phyloP scores from a whole-genome alignment of 2,329 filamentous ascomycete genomes.

The Ophiostoma populinum region DNA sequence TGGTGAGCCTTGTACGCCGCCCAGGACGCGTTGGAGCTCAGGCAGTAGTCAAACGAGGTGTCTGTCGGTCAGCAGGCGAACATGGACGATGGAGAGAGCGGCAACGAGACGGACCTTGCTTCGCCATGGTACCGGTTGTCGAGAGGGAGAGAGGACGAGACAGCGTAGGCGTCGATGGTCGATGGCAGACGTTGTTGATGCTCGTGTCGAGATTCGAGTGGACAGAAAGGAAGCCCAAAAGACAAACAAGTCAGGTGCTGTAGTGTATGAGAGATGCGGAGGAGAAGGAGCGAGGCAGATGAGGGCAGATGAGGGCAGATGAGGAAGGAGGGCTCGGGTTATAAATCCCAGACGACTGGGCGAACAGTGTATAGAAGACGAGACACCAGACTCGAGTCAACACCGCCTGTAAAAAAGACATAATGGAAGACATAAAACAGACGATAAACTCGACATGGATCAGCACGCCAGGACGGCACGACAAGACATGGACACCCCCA shows the following conservation, averaged over 20 bases:
- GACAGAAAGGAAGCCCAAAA: no score
- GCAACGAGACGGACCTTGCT: constrained; percentile 1
- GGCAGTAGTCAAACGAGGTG: constrained; percentile 43
- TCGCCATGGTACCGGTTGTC: constrained; percentile 4
- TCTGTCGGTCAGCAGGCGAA: constrained; percentile 16
- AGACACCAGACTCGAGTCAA: no score
- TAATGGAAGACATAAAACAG: no score
- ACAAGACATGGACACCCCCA: no score
- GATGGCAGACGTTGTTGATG: background rate
- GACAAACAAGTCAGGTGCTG: no score
- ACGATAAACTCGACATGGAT: no score
- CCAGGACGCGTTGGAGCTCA: constrained; percentile 56
- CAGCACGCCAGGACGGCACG: no score
- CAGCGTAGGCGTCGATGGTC: no score
- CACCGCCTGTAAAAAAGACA: no score
- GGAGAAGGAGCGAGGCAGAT: background rate
- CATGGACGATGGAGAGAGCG: background rate
- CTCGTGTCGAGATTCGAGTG: background rate
- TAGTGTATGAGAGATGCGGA: no score
- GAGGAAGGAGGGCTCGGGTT: background rate
- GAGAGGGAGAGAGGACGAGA: no score
- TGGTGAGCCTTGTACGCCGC: constrained; percentile 44
- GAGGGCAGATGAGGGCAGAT: background rate
- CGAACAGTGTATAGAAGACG: background rate
- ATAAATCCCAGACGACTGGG: background rate